These are phyloP conservation scores for Tephrocybe rancida DNA, from an alignment of 768 basidiomycete species.

Conservation along the genomic window DNA sequence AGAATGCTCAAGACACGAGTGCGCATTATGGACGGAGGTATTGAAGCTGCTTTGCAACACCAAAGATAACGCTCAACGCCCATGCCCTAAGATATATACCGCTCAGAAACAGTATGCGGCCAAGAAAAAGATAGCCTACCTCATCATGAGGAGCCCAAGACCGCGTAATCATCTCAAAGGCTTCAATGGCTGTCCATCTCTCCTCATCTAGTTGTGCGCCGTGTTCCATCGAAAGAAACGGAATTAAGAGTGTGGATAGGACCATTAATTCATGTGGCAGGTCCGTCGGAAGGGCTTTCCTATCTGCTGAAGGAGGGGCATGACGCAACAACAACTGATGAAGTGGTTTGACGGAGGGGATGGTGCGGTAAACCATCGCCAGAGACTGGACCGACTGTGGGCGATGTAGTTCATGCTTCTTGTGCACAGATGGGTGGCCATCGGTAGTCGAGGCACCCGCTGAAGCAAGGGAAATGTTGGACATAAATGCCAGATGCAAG, in stretches of 20 bases:
- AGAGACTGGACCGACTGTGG: conserved; percentile 46
- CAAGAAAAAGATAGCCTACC: conserved; percentile 38
- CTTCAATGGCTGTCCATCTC: conserved; percentile 55
- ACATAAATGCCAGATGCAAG: conserved; percentile 44
- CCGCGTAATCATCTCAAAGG: conserved; percentile 59
- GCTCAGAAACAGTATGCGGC: background rate
- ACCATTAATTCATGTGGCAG: conserved; percentile 64
- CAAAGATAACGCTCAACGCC: conserved; percentile 66
- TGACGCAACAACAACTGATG: conserved; percentile 50
- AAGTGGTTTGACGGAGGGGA: conserved; percentile 42
- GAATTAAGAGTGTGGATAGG: conserved; percentile 56
- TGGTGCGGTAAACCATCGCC: conserved; percentile 23
- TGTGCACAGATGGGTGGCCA: conserved; percentile 20
- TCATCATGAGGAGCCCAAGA: conserved; percentile 61
- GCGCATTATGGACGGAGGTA: conserved; percentile 41
- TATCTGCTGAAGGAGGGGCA: conserved; percentile 33
- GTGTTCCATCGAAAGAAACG: conserved; percentile 47
- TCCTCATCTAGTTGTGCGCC: conserved; percentile 49
- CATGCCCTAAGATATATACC: conserved; percentile 29
- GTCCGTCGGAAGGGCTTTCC: conserved; percentile 24
- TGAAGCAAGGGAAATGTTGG: conserved; percentile 33
- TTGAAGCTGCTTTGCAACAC: conserved; percentile 66
- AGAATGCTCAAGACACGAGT: conserved; percentile 54
- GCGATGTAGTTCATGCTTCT: conserved; percentile 39
- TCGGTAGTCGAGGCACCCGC: conserved; percentile 19